A percentile compares a stretch with the other conserved stretches of the same genome.
Evolutionary conservation across 441 rosid species (phyloP).

Genomic region (Adansonia gregorii): DNA sequence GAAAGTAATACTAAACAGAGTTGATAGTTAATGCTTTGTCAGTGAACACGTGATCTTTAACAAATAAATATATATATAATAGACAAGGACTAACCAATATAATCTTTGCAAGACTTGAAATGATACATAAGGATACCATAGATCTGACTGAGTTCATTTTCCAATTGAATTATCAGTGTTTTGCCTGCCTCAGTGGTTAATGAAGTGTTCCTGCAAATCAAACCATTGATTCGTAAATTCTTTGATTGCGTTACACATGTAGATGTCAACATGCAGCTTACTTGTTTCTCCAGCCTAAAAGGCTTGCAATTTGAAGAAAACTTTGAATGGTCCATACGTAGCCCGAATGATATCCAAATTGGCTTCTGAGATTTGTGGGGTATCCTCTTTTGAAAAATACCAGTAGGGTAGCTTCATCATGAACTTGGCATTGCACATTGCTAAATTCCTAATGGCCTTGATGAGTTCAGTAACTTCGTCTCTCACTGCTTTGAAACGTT

Average conservation of each 20-base stretch:
- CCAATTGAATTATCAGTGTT: conserved; percentile 35
- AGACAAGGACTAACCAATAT: conserved; percentile 37
- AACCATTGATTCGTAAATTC: neutral
- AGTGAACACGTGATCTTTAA: too few species aligned
- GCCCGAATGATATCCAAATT: conserved; percentile 38
- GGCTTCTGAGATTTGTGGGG: conserved; percentile 32
- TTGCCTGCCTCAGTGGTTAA: conserved; percentile 39
- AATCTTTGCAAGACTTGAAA: conserved; percentile 30
- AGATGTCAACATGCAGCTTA: neutral
- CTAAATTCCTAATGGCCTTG: conserved; percentile 37
- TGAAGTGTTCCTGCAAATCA: conserved; percentile 31
- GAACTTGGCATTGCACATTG: conserved; percentile 39
- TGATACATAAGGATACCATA: conserved; percentile 36
- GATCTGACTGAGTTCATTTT: conserved; percentile 37
- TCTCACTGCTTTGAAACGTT: conserved; percentile 33
- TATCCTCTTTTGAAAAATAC: conserved; percentile 31
- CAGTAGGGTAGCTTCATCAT: conserved; percentile 28
- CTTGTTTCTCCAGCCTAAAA: conserved; percentile 31
- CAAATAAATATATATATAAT: neutral
- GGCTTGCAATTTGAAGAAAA: conserved; percentile 35
- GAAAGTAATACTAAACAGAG: neutral
- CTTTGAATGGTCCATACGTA: conserved; percentile 49
- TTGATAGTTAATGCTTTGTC: too few species aligned
- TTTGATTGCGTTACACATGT: neutral
- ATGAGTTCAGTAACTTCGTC: conserved; percentile 39